phyloP scores from a whole-genome alignment of 352 stramenopile genomes.

The Pythium coloratum region DNA sequence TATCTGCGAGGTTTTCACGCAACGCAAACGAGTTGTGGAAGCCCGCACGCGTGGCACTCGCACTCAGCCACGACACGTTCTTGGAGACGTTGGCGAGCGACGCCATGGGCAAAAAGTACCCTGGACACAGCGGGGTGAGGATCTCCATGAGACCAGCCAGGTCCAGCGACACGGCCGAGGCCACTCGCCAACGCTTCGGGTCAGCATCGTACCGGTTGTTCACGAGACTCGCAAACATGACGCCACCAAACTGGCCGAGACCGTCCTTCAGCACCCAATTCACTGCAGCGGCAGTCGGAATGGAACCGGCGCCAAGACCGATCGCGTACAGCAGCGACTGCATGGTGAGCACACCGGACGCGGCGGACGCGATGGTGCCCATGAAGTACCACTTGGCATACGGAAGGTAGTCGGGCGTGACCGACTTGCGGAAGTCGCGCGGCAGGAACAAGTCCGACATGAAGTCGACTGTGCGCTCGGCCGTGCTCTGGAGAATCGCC shows the following conservation, averaged over 20 bases:
- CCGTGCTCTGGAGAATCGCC: slow-evolving; percentile 30
- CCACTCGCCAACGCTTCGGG: slow-evolving; percentile 93
- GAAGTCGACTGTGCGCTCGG: slow-evolving; percentile 44
- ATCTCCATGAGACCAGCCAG: slow-evolving; percentile 93
- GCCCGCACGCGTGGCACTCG: slow-evolving; percentile 90
- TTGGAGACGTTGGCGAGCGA: slow-evolving; percentile 92
- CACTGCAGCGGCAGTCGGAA: slow-evolving; percentile 89
- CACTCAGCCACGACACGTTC: slow-evolving; percentile 96
- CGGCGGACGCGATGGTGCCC: slow-evolving; percentile 75
- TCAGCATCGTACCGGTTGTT: slow-evolving; percentile 94
- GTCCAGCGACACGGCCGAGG: slow-evolving; percentile 90
- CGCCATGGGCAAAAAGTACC: slow-evolving; percentile 89
- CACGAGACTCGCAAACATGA: slow-evolving; percentile 92
- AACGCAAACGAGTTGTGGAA: slow-evolving; percentile 94
- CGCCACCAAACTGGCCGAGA: slow-evolving; percentile 94
- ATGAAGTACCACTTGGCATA: slow-evolving; percentile 88
- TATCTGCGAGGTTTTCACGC: slow-evolving; percentile 92
- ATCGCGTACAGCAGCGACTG: slow-evolving; percentile 94
- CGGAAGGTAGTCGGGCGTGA: slow-evolving; percentile 84
- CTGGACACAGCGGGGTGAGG: slow-evolving; percentile 70
- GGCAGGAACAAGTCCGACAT: slow-evolving; percentile 89
- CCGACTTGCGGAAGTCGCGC: slow-evolving; percentile 80
- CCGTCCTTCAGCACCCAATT: slow-evolving; percentile 98
- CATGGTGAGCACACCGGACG: slow-evolving; percentile 91
- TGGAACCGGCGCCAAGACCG: slow-evolving; percentile 86